These are phyloP conservation scores for Fusarium sp. DNA, from an alignment of 2,329 filamentous ascomycete genomes.

Conservation along the genomic window DNA sequence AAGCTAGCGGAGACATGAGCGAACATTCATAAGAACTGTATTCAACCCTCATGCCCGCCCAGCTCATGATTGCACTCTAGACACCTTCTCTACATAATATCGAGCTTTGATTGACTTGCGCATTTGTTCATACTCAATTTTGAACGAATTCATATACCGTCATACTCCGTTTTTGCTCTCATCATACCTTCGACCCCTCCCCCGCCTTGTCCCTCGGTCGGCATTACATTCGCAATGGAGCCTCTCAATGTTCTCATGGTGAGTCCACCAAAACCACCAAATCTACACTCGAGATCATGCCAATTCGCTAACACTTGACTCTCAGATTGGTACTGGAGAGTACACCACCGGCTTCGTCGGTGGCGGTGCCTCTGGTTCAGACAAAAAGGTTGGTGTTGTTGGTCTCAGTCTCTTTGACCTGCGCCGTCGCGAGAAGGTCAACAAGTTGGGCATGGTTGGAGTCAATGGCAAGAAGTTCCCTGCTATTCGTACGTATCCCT, in stretches of 20 bases:
- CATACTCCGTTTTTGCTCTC: slow-evolving; percentile 11
- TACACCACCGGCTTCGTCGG: slow-evolving; percentile 97
- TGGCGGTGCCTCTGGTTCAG: slow-evolving; percentile 83
- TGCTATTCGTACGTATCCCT: slow-evolving; percentile 77
- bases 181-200: slow-evolving; percentile 44
- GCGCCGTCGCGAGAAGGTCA: slow-evolving; percentile 88
- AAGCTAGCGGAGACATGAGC: slow-evolving; percentile 42
- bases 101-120: background rate
- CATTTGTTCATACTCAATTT: background rate
- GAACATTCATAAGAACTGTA: slow-evolving; percentile 41
- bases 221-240: slow-evolving; percentile 59
- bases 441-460: slow-evolving; percentile 88
- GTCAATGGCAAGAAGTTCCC: slow-evolving; percentile 91
- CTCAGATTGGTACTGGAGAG: slow-evolving; percentile 88
- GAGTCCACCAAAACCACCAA: slow-evolving; percentile 36
- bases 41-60: slow-evolving; percentile 25
- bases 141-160: slow-evolving; percentile 5
- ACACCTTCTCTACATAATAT: slow-evolving; percentile 2
- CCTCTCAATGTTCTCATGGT: slow-evolving; percentile 79
- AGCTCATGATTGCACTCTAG: slow-evolving; percentile 23
- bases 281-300: background rate
- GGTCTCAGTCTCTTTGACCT: slow-evolving; percentile 91
- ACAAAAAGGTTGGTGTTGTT: slow-evolving; percentile 97
- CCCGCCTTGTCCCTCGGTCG: slow-evolving; percentile 38
- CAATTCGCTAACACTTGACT: slow-evolving; percentile 11